Base-by-base conservation (phyloP, 495 filamentous ascomycete species). In the Astrocystis sublimbata region DNA sequence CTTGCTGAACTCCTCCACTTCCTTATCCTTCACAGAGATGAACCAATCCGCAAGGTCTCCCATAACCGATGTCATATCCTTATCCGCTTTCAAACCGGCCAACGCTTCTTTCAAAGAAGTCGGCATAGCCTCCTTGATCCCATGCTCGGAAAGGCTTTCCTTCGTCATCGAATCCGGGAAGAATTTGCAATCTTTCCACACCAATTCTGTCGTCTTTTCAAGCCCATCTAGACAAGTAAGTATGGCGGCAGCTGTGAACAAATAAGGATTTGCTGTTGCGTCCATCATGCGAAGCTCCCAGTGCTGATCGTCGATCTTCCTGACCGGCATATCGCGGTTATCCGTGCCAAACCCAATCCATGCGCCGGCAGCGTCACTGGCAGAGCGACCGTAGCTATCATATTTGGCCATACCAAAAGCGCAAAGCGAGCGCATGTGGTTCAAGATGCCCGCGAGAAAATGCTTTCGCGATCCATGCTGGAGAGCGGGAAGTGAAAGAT, bases 281-380 rank as follows among this genome's bases (percentile, higher is more conserved):
- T 49, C 46, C 46, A 49, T 49, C 46, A 49, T 49, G 13, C 46
- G 46, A 21, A 49, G 31, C 24, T 49, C 46, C 46, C 46, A 49
- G 23, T 49, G 23, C 46, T 24, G 15, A 13, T 49, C 46, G 23
- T 21, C 23, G 23, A 49, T 49, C 15, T 30, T 49, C 46, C 46
- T 21, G 8, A 49, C 46, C 2, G 46, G 46, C 31, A 49, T 15
- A 24, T 49, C 46, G 46, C 46, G 46, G 23, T 49, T 49, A 30
- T 30, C 46, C 7, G 46, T 49, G 21, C 46, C 46, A 24, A 49
- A 49, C 28, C 46, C 46, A 30, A 49, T 49, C 46, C 46, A 49
- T 28, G 46, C 46, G 8, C 46, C 46, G 10, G 46, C 46, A 15
- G 5, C 21, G 15, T 30, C 23, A 15, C 23, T 49, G 8, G 31